These are phyloP conservation scores for Bisporella sp. DNA, from an alignment of 2,329 filamentous ascomycete genomes.

Conservation along the genomic window DNA sequence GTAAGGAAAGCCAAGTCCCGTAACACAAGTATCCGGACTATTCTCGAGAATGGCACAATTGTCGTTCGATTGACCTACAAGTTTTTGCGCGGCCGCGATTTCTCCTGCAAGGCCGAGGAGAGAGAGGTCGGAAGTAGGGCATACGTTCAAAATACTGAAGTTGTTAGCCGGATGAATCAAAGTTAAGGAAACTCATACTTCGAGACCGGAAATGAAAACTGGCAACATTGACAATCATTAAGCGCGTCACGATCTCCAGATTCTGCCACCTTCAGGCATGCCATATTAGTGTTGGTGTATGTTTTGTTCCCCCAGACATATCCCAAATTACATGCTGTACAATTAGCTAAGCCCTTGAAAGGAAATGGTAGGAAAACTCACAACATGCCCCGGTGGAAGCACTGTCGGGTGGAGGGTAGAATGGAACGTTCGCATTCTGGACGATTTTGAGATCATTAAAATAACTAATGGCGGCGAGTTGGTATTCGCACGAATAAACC, in stretches of 20 bases:
- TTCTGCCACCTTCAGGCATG: background rate
- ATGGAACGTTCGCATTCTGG: background rate
- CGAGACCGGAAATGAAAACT: background rate
- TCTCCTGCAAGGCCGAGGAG: background rate
- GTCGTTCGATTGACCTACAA: background rate
- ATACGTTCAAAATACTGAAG: background rate
- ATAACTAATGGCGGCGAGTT: constrained; percentile 7
- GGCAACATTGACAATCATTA: background rate
- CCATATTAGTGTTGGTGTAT: background rate
- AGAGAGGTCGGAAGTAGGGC: background rate
- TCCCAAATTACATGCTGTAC: constrained; percentile 11
- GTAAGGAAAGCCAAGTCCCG: background rate
- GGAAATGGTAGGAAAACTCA: background rate
- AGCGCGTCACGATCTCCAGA: background rate
- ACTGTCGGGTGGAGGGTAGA: background rate
- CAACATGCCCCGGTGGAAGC: background rate
- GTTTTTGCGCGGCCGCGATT: background rate
- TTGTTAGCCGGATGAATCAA: background rate
- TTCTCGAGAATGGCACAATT: background rate
- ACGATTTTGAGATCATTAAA: background rate
- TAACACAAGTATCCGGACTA: background rate
- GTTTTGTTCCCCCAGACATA: constrained; percentile 9
- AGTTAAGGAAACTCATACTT: background rate
- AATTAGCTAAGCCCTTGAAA: background rate
- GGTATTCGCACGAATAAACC: constrained; percentile 11